Conservation (phyloP, 192 early-diverging fungal genomes). For the Coemansia sp. region DNA sequence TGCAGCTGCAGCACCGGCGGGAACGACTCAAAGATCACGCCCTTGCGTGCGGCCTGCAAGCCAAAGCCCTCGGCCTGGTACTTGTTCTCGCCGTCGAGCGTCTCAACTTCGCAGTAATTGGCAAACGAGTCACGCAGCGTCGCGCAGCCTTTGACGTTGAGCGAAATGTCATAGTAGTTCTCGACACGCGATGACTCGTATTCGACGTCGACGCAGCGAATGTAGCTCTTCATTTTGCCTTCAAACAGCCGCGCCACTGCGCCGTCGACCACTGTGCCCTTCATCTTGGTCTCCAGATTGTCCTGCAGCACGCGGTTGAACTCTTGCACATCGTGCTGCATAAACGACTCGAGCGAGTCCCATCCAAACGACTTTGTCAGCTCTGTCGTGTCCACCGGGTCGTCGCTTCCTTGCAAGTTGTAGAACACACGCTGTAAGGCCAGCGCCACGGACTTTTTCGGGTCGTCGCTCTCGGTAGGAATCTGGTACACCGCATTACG, state of each 20-base stretch:
- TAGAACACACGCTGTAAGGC: slow-evolving; percentile 96
- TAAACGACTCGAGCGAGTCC: slow-evolving; percentile 91
- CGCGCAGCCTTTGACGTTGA: slow-evolving; percentile 94
- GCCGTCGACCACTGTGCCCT: slow-evolving; percentile 91
- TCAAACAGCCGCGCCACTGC: slow-evolving; percentile 90
- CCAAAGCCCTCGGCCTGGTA: slow-evolving; percentile 94
- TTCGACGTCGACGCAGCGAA: slow-evolving; percentile 91
- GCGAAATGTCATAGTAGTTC: slow-evolving; percentile 95
- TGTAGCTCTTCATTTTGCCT: slow-evolving; percentile 97
- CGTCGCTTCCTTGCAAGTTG: slow-evolving; percentile 71
- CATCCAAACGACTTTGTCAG: slow-evolving; percentile 98
- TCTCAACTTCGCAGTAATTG: slow-evolving; percentile 88
- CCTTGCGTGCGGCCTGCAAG: slow-evolving; percentile 94
- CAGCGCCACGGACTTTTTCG: slow-evolving; percentile 80
- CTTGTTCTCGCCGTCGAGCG: slow-evolving; percentile 94
- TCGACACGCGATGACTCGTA: slow-evolving; percentile 94
- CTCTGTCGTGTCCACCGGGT: slow-evolving; percentile 87
- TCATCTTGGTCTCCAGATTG: slow-evolving; percentile 97
- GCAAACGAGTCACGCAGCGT: slow-evolving; percentile 85
- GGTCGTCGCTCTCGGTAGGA: slow-evolving; percentile 86
- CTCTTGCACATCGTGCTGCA: slow-evolving; percentile 99
- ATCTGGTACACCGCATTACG: slow-evolving; percentile 91
- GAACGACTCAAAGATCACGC: slow-evolving; percentile 89
- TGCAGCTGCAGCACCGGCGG: slow-evolving; percentile 96
- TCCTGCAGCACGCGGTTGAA: slow-evolving; percentile 97